Conservation (phyloP, 2,329 filamentous ascomycete genomes). For the Xylaria polymorpha region DNA sequence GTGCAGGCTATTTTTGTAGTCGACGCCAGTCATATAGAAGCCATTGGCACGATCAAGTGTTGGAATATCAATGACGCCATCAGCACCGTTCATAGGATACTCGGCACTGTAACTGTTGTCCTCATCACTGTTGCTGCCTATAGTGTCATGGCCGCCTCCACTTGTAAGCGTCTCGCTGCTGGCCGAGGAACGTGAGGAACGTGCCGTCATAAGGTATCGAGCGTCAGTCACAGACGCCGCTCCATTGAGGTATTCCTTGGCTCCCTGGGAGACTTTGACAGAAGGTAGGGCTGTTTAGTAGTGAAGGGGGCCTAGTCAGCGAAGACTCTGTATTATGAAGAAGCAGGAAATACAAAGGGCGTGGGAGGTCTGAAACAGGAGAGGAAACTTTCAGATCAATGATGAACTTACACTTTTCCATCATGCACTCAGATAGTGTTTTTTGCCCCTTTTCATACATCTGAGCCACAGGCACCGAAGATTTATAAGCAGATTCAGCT, state of each 20-base stretch:
- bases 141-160: neutral
- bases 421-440: neutral
- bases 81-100: neutral
- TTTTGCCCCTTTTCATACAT: neutral
- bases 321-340: neutral
- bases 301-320: constrained; percentile 6
- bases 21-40: neutral
- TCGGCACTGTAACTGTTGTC: no score
- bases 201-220: neutral
- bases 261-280: neutral
- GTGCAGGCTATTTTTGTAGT: constrained; percentile 19
- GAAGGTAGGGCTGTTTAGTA: neutral
- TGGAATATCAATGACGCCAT: constrained; percentile 22
- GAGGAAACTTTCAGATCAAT: neutral
- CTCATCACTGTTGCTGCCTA: neutral
- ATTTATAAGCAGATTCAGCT: neutral
- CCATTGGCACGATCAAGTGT: no score
- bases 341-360: neutral
- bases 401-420: neutral
- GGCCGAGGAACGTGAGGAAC: neutral
- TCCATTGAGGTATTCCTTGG: neutral
- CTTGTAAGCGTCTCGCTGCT: neutral
- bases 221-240: no score
- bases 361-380: neutral
- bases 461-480: neutral